Evolutionary conservation across 1,284 basidiomycete genomes (phyloP).

Genomic region (Rhizoctonia solani): DNA sequence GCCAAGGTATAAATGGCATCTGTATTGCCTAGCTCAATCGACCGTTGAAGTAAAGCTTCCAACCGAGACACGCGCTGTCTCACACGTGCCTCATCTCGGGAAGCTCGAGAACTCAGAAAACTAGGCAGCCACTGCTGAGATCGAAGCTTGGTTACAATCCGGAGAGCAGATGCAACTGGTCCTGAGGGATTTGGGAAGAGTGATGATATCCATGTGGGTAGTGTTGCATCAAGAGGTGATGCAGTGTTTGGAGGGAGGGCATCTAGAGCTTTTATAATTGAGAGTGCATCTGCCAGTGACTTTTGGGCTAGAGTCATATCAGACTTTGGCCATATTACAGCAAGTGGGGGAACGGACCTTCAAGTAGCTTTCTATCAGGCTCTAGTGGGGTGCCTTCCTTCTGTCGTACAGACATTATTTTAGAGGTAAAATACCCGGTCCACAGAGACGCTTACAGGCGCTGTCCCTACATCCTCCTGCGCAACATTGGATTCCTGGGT

Average conservation of each 20-base stretch:
- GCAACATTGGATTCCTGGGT: too few relatives aligned
- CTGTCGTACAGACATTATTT: too few relatives aligned
- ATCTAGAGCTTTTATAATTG: constrained; percentile 26
- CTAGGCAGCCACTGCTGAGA: constrained; percentile 55
- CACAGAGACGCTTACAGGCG: too few relatives aligned
- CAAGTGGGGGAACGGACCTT: too few relatives aligned
- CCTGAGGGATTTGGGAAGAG: constrained; percentile 65
- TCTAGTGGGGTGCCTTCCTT: too few relatives aligned
- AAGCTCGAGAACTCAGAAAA: constrained; percentile 48
- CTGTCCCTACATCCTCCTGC: too few relatives aligned
- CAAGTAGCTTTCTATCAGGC: too few relatives aligned
- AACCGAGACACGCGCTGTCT: constrained; percentile 43
- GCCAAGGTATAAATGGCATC: constrained; percentile 77
- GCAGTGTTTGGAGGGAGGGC: constrained; percentile 11
- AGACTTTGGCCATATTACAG: too few relatives aligned
- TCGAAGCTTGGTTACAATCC: constrained; percentile 65
- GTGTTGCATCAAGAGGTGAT: constrained; percentile 2
- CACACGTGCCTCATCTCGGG: constrained; percentile 36
- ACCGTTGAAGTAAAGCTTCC: constrained; percentile 74
- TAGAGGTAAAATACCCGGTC: too few relatives aligned
- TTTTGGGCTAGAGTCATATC: constrained; percentile 28
- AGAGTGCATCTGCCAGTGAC: constrained; percentile 11
- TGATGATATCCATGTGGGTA: constrained; percentile 56
- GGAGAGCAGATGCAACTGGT: constrained; percentile 65
- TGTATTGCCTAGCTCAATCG: constrained; percentile 73